Evolutionary conservation across 257 asterid genomes (phyloP).

Genomic region (Solanum clarkiae): DNA sequence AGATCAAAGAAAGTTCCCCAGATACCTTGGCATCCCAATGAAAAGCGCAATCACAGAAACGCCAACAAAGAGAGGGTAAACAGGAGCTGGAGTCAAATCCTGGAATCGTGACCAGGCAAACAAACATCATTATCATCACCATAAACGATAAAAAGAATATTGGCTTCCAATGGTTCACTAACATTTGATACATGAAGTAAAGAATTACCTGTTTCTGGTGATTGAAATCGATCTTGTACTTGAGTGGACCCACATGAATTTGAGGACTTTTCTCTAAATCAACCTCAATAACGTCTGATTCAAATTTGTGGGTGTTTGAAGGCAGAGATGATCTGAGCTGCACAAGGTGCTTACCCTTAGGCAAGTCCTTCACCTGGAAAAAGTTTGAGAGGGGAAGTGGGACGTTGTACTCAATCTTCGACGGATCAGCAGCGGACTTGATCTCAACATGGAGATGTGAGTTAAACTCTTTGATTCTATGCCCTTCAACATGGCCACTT

Average conservation of each 20-base stretch:
- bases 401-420: slow-evolving; percentile 55
- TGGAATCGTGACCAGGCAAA: slow-evolving; percentile 4
- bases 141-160: neutral
- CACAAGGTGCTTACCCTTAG: slow-evolving; percentile 71
- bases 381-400: slow-evolving; percentile 91
- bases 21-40: slow-evolving; percentile 83
- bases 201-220: slow-evolving; percentile 65
- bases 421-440: slow-evolving; percentile 50
- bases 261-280: slow-evolving; percentile 61
- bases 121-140: neutral
- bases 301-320: slow-evolving; percentile 42
- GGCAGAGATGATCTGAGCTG: slow-evolving; percentile 66
- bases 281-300: slow-evolving; percentile 66
- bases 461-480: slow-evolving; percentile 46
- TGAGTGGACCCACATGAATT: slow-evolving; percentile 71
- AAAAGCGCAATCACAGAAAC: slow-evolving; percentile 56
- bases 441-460: slow-evolving; percentile 72
- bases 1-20: neutral
- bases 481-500: slow-evolving; percentile 85
- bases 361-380: slow-evolving; percentile 91
- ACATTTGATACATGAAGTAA: neutral
- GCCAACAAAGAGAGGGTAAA: slow-evolving; percentile 76
- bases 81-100: slow-evolving; percentile 86
- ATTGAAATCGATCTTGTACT: slow-evolving; percentile 48
- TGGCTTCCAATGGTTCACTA: neutral